A percentile compares a stretch with the other conserved stretches of the same genome.
Evolutionary conservation across 306 rosid genomes (phyloP).

Genomic region (Ormosia semicastrata): DNA sequence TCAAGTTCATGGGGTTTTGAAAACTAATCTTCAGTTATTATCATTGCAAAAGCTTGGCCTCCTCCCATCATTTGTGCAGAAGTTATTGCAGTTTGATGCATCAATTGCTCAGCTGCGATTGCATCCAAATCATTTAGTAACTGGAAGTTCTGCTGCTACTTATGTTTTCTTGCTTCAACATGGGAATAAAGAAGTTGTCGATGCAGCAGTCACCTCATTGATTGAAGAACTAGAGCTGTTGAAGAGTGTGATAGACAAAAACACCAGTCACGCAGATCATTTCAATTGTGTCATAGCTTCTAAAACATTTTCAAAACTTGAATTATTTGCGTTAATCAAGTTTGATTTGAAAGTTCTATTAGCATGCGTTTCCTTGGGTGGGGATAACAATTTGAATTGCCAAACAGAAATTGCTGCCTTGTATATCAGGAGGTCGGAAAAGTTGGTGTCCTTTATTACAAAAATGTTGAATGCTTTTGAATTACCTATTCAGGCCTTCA

Average conservation of each 20-base stretch:
- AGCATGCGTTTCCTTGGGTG: conserved; percentile 58
- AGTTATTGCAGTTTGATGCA: conserved; percentile 69
- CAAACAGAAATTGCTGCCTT: conserved; percentile 47
- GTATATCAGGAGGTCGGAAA: conserved; percentile 65
- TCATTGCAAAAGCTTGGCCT: conserved; percentile 89
- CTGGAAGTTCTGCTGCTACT: conserved; percentile 90
- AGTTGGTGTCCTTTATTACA: conserved; percentile 51
- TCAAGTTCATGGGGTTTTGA: conserved; percentile 88
- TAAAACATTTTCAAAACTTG: conserved; percentile 60
- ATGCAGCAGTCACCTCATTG: conserved; percentile 59
- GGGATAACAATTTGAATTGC: conserved; percentile 52
- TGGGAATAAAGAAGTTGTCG: conserved; percentile 78
- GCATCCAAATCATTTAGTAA: conserved; percentile 86
- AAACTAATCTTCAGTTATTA: conserved; percentile 87
- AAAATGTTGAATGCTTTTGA: conserved; percentile 74
- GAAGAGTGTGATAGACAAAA: conserved; percentile 55
- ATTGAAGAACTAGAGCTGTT: conserved; percentile 70
- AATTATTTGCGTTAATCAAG: conserved; percentile 67
- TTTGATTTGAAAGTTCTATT: conserved; percentile 82
- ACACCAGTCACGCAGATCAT: conserved; percentile 35
- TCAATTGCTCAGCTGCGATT: conserved; percentile 73
- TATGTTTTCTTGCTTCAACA: conserved; percentile 92
- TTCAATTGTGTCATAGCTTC: conserved; percentile 25
- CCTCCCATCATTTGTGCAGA: conserved; percentile 62
- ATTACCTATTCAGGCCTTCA: conserved; percentile 54